phyloP scores from a whole-genome alignment of 2,329 filamentous ascomycete genomes.

The Curvularia hawaiiensis region DNA sequence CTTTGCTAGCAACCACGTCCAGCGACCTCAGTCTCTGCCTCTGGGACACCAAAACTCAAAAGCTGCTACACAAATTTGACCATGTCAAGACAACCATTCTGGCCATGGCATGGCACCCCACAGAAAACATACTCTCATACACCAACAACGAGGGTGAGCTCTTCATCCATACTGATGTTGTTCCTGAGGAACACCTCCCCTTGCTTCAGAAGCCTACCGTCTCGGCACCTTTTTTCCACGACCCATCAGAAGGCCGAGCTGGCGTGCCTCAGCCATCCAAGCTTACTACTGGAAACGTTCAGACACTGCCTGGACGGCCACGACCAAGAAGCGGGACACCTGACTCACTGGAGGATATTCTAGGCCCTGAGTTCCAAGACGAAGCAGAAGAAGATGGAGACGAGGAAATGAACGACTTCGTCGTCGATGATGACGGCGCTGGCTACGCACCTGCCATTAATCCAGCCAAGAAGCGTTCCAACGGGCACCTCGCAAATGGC shows the following conservation, averaged over 20 bases:
- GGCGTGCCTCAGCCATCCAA: constrained; percentile 63
- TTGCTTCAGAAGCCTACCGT: constrained; percentile 64
- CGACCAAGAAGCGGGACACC: constrained; percentile 63
- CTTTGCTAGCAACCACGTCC: constrained; percentile 73
- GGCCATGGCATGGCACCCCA: constrained; percentile 89
- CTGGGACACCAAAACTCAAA: constrained; percentile 91
- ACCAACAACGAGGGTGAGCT: constrained; percentile 92
- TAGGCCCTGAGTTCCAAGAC: constrained; percentile 64
- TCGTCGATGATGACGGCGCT: constrained; percentile 92
- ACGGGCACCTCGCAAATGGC: constrained; percentile 53
- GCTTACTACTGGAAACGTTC: constrained; percentile 61
- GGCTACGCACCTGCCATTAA: constrained; percentile 75
- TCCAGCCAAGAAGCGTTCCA: constrained; percentile 66
- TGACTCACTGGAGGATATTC: constrained; percentile 82
- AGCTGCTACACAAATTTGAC: constrained; percentile 75
- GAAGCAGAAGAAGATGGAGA: constrained; percentile 54
- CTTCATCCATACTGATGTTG: constrained; percentile 79
- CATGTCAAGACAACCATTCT: constrained; percentile 76
- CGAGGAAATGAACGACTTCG: constrained; percentile 72
- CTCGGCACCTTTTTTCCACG: constrained; percentile 84
- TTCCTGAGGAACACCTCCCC: constrained; percentile 56
- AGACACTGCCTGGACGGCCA: constrained; percentile 57
- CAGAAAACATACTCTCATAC: constrained; percentile 85
- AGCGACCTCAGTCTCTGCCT: constrained; percentile 69
- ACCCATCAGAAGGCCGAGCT: constrained; percentile 72